Evolutionary conservation across 208 protist species (phyloP), one percentile per base, ranked within the genome.

Genomic region (Naegleria lovaniensis): DNA sequence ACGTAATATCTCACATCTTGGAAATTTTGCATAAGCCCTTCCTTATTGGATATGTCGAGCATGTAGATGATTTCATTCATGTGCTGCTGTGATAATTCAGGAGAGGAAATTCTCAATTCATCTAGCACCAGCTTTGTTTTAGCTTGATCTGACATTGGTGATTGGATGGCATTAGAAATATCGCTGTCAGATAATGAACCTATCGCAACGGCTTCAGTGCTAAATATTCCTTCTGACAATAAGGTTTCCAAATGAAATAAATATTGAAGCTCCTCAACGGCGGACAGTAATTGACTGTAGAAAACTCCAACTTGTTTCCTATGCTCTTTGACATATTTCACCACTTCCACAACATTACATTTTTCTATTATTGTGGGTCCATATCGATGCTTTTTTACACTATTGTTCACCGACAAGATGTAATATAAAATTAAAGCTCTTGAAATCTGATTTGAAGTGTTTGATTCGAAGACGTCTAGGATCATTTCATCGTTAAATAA

Each of bases 321-420:
- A 58, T 88, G n/a, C 22, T 58, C 33, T 51, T 58, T 19, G 0
- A 88, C 36, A 36, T 40, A 88, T 36, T 88, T 58, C 6, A 88
- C 85, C 16, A 88, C 25, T 39, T 88, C 43, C 16, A 88, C 85
- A 88, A 88, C 85, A 88, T 58, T 51, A 88, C 22, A 51, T 88
- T 58, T 58, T 36, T 51, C 41, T 58, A 88, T n/a, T 19, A 88
- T 58, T 38, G 51, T 39, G 11, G 39, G 41, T 39, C 85, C 85
- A 88, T 88, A 88, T 40, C 43, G 51, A 36, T 51, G 41, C n/a
- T 58, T 48, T 58, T 15, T 58, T 11, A 38, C 16, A 38, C 3
- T 58, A 58, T 58, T 58, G 58, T 88, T 88, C 6, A 88, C 85
- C 22, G 85, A 43, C 19, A 88, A 58, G n/a, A 88, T 58, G 55